Evolutionary conservation across 805 yeast species (phyloP).

Genomic region (Lipomyces oligophaga): DNA sequence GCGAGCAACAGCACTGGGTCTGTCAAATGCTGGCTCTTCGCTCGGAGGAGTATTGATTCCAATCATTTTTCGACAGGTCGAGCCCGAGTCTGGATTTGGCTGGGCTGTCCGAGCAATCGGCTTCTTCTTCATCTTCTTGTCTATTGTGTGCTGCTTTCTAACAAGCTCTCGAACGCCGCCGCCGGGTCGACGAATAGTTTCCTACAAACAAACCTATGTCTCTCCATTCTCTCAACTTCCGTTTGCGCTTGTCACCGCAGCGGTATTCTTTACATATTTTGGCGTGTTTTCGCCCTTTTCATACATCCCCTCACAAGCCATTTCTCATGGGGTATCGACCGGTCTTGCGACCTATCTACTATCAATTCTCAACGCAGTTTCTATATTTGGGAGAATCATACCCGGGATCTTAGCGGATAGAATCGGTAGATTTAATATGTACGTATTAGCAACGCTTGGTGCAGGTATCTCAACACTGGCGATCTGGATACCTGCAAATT

Average conservation of each 20-base stretch:
- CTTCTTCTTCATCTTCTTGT: slow-evolving; percentile 41
- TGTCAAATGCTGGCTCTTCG: slow-evolving; percentile 51
- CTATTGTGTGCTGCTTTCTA: slow-evolving; percentile 27
- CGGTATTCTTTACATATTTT: slow-evolving; percentile 18
- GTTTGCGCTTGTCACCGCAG: slow-evolving; percentile 12
- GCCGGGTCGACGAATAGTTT: slow-evolving; percentile 2
- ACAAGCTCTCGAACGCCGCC: slow-evolving; percentile 31
- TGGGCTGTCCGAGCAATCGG: slow-evolving; percentile 54
- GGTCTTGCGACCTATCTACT: slow-evolving; percentile 34
- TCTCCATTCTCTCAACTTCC: slow-evolving; percentile 32
- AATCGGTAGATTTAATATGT: slow-evolving; percentile 46
- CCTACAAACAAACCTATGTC: slow-evolving; percentile 2
- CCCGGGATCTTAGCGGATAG: slow-evolving; percentile 50
- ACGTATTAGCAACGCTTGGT: slow-evolving; percentile 34
- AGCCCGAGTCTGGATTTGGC: slow-evolving; percentile 45
- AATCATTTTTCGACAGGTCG: slow-evolving; percentile 44
- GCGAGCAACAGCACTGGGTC: slow-evolving; percentile 46
- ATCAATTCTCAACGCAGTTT: slow-evolving; percentile 37
- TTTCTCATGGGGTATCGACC: slow-evolving; percentile 23
- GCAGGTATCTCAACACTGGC: slow-evolving; percentile 37
- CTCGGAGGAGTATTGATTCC: slow-evolving; percentile 53
- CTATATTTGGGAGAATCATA: slow-evolving; percentile 47
- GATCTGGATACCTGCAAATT: slow-evolving; percentile 38
- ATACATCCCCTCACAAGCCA: slow-evolving; percentile 36
- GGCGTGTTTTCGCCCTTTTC: slow-evolving; percentile 33